phyloP scores from a whole-genome alignment of 2,329 filamentous ascomycete species.

The Sporothrix pallida region DNA sequence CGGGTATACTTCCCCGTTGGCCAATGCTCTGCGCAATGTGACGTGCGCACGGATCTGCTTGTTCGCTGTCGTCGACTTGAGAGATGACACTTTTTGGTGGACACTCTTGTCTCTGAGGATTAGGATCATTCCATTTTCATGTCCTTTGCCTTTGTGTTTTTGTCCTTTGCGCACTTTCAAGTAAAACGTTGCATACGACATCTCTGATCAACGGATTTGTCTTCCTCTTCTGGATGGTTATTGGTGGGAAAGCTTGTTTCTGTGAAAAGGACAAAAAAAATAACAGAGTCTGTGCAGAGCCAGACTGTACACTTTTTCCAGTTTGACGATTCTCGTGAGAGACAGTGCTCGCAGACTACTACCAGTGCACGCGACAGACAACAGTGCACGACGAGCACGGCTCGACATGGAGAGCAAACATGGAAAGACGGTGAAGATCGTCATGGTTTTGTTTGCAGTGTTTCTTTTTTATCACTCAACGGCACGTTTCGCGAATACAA shows the following conservation, averaged over 20 bases:
- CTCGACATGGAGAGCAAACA: too few relatives aligned
- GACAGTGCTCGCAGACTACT: background rate
- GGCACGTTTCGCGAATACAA: background rate
- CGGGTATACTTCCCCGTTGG: slow-evolving; percentile 18
- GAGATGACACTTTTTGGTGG: too few relatives aligned
- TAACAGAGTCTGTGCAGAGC: background rate
- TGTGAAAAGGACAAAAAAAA: too few relatives aligned
- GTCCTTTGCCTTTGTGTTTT: too few relatives aligned
- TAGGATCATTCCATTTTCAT: too few relatives aligned
- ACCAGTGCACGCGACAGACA: background rate
- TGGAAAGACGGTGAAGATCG: background rate
- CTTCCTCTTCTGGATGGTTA: background rate
- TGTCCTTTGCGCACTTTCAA: too few relatives aligned
- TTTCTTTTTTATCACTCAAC: background rate
- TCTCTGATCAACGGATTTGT: background rate
- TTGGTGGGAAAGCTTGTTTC: slow-evolving; percentile 2
- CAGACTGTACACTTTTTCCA: background rate
- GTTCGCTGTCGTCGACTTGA: background rate
- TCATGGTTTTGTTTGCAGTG: background rate
- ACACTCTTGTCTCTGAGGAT: too few relatives aligned
- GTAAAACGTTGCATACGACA: background rate
- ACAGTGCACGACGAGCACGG: background rate
- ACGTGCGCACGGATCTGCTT: background rate
- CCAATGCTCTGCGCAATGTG: background rate
- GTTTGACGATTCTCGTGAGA: background rate